A percentile compares a stretch with the other conserved stretches of the same genome.
These are phyloP conservation scores for Lophiostoma macrostomum DNA, from an alignment of 495 filamentous ascomycete genomes.

Conservation along the genomic window DNA sequence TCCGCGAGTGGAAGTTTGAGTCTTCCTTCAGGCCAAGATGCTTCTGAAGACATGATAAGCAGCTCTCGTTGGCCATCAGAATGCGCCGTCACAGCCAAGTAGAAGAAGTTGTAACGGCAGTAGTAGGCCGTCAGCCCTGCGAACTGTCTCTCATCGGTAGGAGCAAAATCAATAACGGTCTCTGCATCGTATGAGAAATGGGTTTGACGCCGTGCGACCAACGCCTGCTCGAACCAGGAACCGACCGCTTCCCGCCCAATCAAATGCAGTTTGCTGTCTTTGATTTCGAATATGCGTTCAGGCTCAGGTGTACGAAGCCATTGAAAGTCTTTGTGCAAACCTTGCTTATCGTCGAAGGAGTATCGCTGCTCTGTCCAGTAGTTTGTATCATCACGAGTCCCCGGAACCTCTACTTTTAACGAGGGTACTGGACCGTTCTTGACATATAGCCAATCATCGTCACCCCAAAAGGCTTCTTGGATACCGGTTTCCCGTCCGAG, in stretches of 20 bases:
- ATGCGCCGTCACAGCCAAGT: conserved; percentile 54
- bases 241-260: conserved; percentile 52
- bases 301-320: conserved; percentile 56
- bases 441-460: conserved; percentile 56
- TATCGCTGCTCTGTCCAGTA: conserved; percentile 56
- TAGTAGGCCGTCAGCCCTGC: conserved; percentile 57
- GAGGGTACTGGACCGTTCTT: conserved; percentile 55
- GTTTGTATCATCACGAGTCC: conserved; percentile 44
- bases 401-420: conserved; percentile 52
- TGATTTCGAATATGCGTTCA: conserved; percentile 50
- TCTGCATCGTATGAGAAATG: conserved; percentile 59
- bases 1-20: conserved; percentile 41
- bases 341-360: conserved; percentile 41
- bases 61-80: conserved; percentile 53
- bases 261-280: conserved; percentile 43
- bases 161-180: conserved; percentile 51
- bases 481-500: conserved; percentile 55
- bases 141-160: conserved; percentile 54
- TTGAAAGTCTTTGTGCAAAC: conserved; percentile 53
- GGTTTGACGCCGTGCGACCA: conserved; percentile 52
- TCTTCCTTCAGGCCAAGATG: conserved; percentile 48
- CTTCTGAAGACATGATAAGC: conserved; percentile 51
- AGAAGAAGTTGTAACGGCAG: conserved; percentile 59
- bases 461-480: conserved; percentile 52
- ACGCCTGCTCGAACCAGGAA: conserved; percentile 55